Evolutionary conservation across 2,329 filamentous ascomycete genomes (phyloP).

Genomic region (Teratosphaeriaceae sp.): DNA sequence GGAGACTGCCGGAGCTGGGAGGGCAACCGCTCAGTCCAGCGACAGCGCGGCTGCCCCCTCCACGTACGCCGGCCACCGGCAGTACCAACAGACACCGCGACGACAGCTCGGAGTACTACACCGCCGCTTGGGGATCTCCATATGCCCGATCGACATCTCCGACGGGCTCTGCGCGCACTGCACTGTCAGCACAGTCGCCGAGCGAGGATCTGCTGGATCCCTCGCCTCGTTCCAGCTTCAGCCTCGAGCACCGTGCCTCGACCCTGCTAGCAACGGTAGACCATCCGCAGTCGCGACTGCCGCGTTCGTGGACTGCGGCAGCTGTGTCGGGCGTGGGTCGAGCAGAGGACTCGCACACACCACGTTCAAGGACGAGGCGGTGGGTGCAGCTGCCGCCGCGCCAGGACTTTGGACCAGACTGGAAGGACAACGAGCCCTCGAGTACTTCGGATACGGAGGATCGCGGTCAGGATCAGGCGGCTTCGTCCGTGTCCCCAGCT

Average conservation of each 20-base stretch:
- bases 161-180: constrained; percentile 26
- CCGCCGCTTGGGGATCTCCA: constrained; percentile 86
- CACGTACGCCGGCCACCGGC: constrained; percentile 24
- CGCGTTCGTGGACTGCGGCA: constrained; percentile 5
- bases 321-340: constrained; percentile 4
- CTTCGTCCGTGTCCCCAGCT: constrained; percentile 3
- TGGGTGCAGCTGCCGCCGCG: constrained; percentile 26
- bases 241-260: constrained; percentile 30
- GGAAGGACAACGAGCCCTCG: constrained; percentile 72
- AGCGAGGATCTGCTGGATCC: constrained; percentile 24
- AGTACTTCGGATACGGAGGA: constrained; percentile 47
- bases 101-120: constrained; percentile 40
- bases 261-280: constrained; percentile 22
- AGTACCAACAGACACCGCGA: constrained; percentile 17
- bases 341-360: constrained; percentile 21
- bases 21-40: constrained; percentile 15
- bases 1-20: constrained; percentile 3
- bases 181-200: constrained; percentile 23
- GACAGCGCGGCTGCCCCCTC: constrained; percentile 18
- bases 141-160: constrained; percentile 60
- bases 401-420: constrained; percentile 74
- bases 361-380: constrained; percentile 25
- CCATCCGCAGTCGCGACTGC: constrained; percentile 11
- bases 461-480: constrained; percentile 13
- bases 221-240: constrained; percentile 26